Evolutionary conservation across 805 yeast genomes (phyloP).

Genomic region (Pachysolen tannophilus): DNA sequence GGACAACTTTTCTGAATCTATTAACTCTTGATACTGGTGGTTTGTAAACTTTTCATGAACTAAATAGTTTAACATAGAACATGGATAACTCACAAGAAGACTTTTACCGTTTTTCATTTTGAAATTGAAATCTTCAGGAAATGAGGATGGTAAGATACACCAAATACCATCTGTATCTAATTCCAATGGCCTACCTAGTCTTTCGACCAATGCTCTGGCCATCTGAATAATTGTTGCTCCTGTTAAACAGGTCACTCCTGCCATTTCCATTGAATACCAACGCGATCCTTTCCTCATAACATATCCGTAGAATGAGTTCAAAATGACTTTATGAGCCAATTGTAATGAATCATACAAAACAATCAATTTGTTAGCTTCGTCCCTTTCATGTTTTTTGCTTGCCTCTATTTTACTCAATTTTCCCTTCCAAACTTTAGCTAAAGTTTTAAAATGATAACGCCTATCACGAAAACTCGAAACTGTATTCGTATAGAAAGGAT

Average conservation of each 20-base stretch:
- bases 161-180: conserved; percentile 99
- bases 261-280: conserved; percentile 99
- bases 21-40: conserved; percentile 85
- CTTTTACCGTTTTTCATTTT: conserved; percentile 71
- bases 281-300: conserved; percentile 99
- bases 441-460: conserved; percentile 89
- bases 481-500: conserved; percentile 93
- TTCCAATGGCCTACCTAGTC: conserved; percentile 92
- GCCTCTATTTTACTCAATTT: conserved; percentile 50
- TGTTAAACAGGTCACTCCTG: conserved; percentile 96
- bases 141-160: conserved; percentile 92
- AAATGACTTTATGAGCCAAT: conserved; percentile 92
- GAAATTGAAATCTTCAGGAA: conserved; percentile 82
- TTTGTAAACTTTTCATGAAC: conserved; percentile 91
- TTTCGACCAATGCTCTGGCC: conserved; percentile 87
- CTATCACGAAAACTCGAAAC: conserved; percentile 93
- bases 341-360: conserved; percentile 92
- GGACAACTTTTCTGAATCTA: conserved; percentile 56
- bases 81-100: conserved; percentile 78
- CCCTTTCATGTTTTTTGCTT: conserved; percentile 53
- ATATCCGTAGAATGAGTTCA: conserved; percentile 95
- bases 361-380: conserved; percentile 92
- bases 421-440: conserved; percentile 91
- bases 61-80: conserved; percentile 89
- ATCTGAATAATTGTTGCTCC: conserved; percentile 98